Evolutionary conservation across 768 basidiomycete species (phyloP), one percentile per base, ranked within the genome.

Genomic region (Macrolepiota albuminosa): DNA sequence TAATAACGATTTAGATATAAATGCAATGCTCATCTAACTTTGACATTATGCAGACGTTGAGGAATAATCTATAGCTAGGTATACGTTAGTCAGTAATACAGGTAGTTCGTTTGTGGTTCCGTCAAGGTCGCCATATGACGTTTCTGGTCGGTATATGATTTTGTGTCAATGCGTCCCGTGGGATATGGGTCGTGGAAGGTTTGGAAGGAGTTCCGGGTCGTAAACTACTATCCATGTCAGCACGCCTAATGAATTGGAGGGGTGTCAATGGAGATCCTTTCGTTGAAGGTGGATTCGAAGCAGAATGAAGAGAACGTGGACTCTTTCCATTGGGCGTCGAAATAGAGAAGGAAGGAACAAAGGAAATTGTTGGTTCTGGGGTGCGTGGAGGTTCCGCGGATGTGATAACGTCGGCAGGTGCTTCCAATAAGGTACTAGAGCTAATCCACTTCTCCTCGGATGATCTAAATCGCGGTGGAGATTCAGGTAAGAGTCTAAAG

Each of bases 361-460:
- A 79, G 33, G 80, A 73, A 39, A 73, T 68, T 26, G 69, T 76
- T 5, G 87, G 88, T 71, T 91, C 91, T 11, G 90, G 92, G 11
- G 89, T 92, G 56, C 74, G 75, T 53, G 71, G 73, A 9, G 77
- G 76, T 26, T 43, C 56, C 3, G 74, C 68, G 50, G 67, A 64
- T 13, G 62, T 73, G 61, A 72, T 66, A 64, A 67, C 39, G 70
- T 83, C 82, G 4, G 21, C 42, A 24, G 77, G 70, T 13, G 81
- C 77, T 66, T 89, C 86, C 31, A 87, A 73, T 13, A 94, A 75
- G 4, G 86, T 88, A 2, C 86, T 74, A 26, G 92, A 88, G 65
- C 84, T 93, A 58, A 94, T 93, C 92, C 92, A 94, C 64, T 83
- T 88, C 67, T 92, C 88, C 61, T 88, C 87, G 57, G 78, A 79